phyloP scores from a whole-genome alignment of 202 grass and related monocot species.

The Zizania palustris region DNA sequence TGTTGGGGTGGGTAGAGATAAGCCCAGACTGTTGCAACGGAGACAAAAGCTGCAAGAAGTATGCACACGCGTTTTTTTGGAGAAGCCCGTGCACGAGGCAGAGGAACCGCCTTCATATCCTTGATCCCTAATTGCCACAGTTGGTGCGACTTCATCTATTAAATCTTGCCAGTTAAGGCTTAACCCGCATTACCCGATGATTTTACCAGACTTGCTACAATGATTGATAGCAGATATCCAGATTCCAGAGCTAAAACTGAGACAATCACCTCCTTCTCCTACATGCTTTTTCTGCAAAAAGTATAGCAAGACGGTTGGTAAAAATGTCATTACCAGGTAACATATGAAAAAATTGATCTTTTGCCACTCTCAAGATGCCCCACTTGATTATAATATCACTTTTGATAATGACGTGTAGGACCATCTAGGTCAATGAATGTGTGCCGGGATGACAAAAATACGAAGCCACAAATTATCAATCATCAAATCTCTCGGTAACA shows the following conservation, averaged over 20 bases:
- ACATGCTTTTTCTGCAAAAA: constrained; percentile 27
- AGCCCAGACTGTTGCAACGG: constrained; percentile 43
- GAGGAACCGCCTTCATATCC: constrained; percentile 42
- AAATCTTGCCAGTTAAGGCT: constrained; percentile 26
- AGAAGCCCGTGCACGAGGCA: constrained; percentile 35
- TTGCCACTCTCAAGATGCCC: too few relatives aligned
- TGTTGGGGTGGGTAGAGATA: constrained; percentile 56
- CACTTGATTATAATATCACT: too few relatives aligned
- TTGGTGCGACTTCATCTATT: constrained; percentile 44
- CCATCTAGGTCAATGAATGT: too few relatives aligned
- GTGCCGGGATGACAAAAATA: too few relatives aligned
- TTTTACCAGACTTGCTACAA: neutral
- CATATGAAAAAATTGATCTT: too few relatives aligned
- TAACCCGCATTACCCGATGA: constrained; percentile 10
- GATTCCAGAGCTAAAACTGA: neutral
- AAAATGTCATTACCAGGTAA: neutral
- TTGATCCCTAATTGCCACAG: constrained; percentile 33
- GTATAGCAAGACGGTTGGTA: neutral
- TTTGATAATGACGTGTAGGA: too few relatives aligned
- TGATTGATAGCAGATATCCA: neutral
- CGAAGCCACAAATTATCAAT: too few relatives aligned
- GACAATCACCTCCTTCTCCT: neutral
- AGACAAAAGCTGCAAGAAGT: constrained; percentile 46
- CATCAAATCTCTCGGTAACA: too few relatives aligned
- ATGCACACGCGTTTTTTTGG: constrained; percentile 39